A percentile compares a stretch with the other conserved stretches of the same genome.
Evolutionary conservation across 2,329 filamentous ascomycete species (phyloP).

Genomic region (Esteya vermicola): DNA sequence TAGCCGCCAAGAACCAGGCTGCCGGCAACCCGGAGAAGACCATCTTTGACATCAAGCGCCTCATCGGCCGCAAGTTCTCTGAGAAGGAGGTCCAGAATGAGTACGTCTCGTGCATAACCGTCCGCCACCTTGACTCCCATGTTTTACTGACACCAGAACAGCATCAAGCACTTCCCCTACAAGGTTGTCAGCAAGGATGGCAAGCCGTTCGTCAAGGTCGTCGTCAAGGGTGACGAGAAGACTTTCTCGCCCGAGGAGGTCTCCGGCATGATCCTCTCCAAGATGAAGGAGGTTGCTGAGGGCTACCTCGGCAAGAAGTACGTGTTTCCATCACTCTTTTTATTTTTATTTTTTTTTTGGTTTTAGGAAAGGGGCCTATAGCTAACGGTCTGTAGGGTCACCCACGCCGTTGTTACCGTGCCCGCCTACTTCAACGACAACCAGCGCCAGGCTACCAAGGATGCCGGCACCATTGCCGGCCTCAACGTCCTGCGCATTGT

Average conservation of each 20-base stretch:
- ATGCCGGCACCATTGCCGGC: slow-evolving; percentile 81
- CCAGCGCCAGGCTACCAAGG: slow-evolving; percentile 93
- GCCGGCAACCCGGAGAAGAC: slow-evolving; percentile 64
- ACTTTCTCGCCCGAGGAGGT: slow-evolving; percentile 49
- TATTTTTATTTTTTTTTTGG: too few species aligned
- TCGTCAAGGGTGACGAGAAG: slow-evolving; percentile 39
- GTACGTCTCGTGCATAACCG: too few species aligned
- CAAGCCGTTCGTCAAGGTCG: slow-evolving; percentile 73
- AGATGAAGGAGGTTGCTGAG: slow-evolving; percentile 56
- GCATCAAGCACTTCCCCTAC: slow-evolving; percentile 96
- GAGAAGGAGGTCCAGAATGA: slow-evolving; percentile 85
- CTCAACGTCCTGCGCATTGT: slow-evolving; percentile 92
- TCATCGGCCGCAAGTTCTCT: slow-evolving; percentile 71
- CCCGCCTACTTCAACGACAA: slow-evolving; percentile 98
- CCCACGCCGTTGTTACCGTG: slow-evolving; percentile 82
- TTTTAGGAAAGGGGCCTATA: background rate
- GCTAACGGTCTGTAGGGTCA: slow-evolving; percentile 31
- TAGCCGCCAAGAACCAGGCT: slow-evolving; percentile 82
- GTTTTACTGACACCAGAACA: slow-evolving; percentile 1
- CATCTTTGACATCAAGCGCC: slow-evolving; percentile 72
- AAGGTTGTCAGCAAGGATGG: slow-evolving; percentile 79
- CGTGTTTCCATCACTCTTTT: slow-evolving; percentile 42
- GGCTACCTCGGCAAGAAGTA: slow-evolving; percentile 69
- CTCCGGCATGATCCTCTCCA: slow-evolving; percentile 44
- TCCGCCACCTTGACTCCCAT: too few species aligned